Evolutionary conservation across 768 basidiomycete genomes (phyloP), one percentile per base, ranked within the genome.

Genomic region (Leucosporidium yakuticum): DNA sequence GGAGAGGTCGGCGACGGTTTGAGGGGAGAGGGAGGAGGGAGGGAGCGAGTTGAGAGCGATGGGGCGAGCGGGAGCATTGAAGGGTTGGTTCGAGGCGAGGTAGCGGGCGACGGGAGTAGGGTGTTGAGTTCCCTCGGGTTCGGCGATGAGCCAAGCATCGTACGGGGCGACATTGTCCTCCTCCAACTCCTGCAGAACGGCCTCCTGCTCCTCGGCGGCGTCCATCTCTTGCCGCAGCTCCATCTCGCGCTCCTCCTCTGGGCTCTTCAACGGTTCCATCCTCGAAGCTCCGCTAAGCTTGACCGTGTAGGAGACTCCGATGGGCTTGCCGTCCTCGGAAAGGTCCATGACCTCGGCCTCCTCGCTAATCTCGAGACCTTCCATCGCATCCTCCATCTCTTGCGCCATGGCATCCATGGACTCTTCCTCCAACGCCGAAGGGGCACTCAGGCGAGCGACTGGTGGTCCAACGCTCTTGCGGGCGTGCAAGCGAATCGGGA

Each of bases 111-210:
- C 44, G 27, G 32, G 4, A 34, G 65, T 32, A 36, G 64, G 48
- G 20, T 58, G 32, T 25, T 56, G 11, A 21, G 27, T 27, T 15
- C 20, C 56, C 49, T 64, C 51, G 27, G 61, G 65, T 57, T 73
- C 68, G 6, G 68, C 71, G 51, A 73, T 63, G 55, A 69, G 63
- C 68, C 68, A 69, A 12, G 71, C 64, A 11, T 73, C 71, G 63
- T 73, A 73, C 48, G 71, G 71, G 39, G 66, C 65, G 31, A 49
- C 56, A n/a, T 36, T 27, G 17, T 58, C 59, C 12, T 66, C 63
- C 65, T 69, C 71, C 48, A 51, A n/a, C 23, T 69, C 60, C 53
- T 67, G 62, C 59, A 62, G 59, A 47, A 49, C 47, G 12, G 66
- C 63, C 48, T 73, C 68, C 53, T 63, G 44, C 51, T 57, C 27